Percentiles rank a stretch among this genome's conserved stretches.
phyloP scores from a whole-genome alignment of 2,329 filamentous ascomycete genomes.

The Xylariaceae sp. region DNA sequence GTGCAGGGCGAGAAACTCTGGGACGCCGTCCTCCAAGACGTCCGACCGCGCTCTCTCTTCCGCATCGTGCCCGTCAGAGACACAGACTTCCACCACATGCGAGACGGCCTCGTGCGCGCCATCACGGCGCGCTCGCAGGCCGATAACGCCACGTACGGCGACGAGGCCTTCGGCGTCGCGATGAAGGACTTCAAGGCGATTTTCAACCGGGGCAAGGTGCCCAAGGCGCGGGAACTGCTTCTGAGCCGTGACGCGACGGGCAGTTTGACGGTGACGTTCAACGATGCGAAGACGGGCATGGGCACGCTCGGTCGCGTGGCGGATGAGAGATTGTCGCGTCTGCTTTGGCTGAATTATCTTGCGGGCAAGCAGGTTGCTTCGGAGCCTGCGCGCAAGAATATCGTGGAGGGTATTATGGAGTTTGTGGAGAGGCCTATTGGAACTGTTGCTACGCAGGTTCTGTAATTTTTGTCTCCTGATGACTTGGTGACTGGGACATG shows the following conservation, averaged over 20 bases:
- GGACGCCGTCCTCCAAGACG: constrained; percentile 61
- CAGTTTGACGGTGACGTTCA: constrained; percentile 61
- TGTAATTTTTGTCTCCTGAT: constrained; percentile 31
- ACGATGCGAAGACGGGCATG: constrained; percentile 46
- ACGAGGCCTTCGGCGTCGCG: constrained; percentile 70
- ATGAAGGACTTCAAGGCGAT: constrained; percentile 73
- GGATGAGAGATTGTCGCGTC: constrained; percentile 74
- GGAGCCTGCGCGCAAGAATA: constrained; percentile 70
- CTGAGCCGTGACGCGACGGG: constrained; percentile 64
- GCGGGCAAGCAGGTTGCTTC: constrained; percentile 82
- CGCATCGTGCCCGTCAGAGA: constrained; percentile 85
- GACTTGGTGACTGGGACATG: background rate
- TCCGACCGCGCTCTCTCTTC: constrained; percentile 69
- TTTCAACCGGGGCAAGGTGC: constrained; percentile 76
- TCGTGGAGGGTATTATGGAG: constrained; percentile 82
- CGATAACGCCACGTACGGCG: constrained; percentile 50
- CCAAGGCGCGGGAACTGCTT: constrained; percentile 73
- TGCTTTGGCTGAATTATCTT: constrained; percentile 88
- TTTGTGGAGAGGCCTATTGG: constrained; percentile 85
- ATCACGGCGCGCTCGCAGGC: constrained; percentile 68
- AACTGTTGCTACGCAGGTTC: constrained; percentile 75
- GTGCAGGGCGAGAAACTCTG: constrained; percentile 66
- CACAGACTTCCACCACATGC: constrained; percentile 88
- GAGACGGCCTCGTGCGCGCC: constrained; percentile 84
- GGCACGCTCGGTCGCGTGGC: constrained; percentile 62